These are phyloP conservation scores for Strobilomyces echinocephalus DNA, from an alignment of 768 basidiomycete species.

Conservation along the genomic window DNA sequence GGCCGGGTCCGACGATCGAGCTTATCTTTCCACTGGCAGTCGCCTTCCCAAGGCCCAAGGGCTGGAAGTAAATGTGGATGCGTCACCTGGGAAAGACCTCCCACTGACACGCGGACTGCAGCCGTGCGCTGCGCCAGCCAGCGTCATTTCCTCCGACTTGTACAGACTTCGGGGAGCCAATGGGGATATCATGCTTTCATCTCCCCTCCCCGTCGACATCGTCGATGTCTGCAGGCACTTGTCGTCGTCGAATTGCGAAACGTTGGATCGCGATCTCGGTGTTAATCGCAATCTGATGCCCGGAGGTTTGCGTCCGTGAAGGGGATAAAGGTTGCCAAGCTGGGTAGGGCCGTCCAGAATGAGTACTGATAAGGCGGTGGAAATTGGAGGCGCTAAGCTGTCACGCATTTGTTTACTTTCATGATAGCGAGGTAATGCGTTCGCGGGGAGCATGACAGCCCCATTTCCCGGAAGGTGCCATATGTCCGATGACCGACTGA, in stretches of 20 bases:
- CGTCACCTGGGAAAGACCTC: constrained; percentile 2
- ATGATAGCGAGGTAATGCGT: background rate
- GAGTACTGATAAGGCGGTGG: background rate
- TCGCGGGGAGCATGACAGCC: background rate
- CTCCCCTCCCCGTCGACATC: background rate
- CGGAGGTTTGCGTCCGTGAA: background rate
- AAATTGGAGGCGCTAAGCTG: background rate
- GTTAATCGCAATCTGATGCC: background rate
- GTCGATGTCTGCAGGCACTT: background rate
- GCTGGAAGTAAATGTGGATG: background rate
- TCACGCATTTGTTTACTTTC: background rate
- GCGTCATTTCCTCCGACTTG: background rate
- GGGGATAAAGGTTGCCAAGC: background rate
- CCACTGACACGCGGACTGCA: background rate
- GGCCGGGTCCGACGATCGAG: background rate
- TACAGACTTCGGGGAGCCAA: background rate
- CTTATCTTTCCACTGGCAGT: constrained; percentile 1
- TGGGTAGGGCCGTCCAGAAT: background rate
- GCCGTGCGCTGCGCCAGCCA: background rate
- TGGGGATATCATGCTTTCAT: background rate
- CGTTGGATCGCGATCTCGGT: background rate
- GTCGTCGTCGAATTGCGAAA: background rate
- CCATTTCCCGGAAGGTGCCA: background rate
- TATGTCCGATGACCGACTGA: background rate
- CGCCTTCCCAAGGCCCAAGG: background rate